Conservation (phyloP, 2,329 filamentous ascomycete genomes). For the Botryotinia narcissicola region DNA sequence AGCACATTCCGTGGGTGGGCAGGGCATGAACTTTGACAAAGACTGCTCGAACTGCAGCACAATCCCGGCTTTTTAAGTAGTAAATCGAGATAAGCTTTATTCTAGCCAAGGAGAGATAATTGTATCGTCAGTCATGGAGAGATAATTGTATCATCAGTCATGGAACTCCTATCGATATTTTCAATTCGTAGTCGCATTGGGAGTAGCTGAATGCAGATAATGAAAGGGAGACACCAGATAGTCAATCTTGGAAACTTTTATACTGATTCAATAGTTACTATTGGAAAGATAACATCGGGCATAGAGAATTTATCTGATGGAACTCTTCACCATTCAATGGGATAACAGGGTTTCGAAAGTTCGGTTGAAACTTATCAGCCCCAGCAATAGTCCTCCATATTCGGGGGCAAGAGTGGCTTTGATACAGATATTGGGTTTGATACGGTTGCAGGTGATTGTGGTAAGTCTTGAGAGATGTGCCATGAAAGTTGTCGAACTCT, state of each 20-base stretch:
- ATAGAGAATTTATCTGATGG: neutral
- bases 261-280: fast-evolving
- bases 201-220: neutral
- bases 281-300: neutral
- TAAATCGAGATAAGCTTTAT: neutral
- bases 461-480: neutral
- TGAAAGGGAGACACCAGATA: too few relatives aligned
- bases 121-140: fast-evolving
- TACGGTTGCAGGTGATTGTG: neutral
- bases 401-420: neutral
- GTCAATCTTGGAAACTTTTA: neutral
- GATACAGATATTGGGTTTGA: neutral
- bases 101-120: fast-evolving
- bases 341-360: neutral
- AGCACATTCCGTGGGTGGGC: neutral
- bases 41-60: neutral
- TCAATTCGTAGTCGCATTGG: neutral
- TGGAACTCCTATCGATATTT: neutral
- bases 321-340: neutral
- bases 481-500: neutral
- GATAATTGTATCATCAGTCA: too few relatives aligned
- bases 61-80: neutral
- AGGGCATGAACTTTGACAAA: neutral
- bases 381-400: neutral
- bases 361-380: neutral